phyloP scores from a whole-genome alignment of 2,329 filamentous ascomycete species.

The Monilinia vaccinii-corymbosi region DNA sequence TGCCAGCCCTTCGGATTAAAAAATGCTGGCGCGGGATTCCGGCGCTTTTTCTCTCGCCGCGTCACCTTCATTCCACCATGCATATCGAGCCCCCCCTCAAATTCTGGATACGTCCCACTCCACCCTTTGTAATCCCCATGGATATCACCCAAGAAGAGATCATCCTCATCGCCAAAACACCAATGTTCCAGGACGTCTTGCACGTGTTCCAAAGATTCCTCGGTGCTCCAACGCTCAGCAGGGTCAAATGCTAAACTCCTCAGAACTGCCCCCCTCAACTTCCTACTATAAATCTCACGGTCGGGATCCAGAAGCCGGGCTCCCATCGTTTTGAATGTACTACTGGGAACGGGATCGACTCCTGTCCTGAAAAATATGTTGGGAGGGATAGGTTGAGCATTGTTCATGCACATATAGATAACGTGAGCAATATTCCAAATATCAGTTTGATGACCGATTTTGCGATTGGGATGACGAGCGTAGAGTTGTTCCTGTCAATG shows the following conservation, averaged over 20 bases:
- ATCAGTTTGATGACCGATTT: background rate
- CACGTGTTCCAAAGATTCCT: background rate
- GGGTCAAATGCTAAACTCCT: background rate
- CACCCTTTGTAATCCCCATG: background rate
- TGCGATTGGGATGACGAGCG: background rate
- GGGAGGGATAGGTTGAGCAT: fast-evolving
- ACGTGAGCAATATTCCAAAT: background rate
- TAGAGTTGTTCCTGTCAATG: background rate
- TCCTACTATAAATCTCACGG: background rate
- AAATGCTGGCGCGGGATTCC: background rate
- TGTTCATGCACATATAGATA: background rate
- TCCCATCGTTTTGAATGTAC: background rate
- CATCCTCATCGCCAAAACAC: background rate
- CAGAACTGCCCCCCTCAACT: background rate
- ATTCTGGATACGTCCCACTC: background rate
- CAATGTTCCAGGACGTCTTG: background rate
- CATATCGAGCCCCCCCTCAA: fast-evolving
- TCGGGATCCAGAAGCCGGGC: background rate
- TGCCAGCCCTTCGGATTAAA: background rate
- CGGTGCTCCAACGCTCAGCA: background rate
- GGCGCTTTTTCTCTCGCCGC: fast-evolving
- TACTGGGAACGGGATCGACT: background rate
- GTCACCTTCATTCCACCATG: background rate
- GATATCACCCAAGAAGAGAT: background rate
- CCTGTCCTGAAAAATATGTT: background rate